These are phyloP conservation scores for Aureobasidium sp. DNA, from an alignment of 2,329 filamentous ascomycete genomes.

Conservation along the genomic window DNA sequence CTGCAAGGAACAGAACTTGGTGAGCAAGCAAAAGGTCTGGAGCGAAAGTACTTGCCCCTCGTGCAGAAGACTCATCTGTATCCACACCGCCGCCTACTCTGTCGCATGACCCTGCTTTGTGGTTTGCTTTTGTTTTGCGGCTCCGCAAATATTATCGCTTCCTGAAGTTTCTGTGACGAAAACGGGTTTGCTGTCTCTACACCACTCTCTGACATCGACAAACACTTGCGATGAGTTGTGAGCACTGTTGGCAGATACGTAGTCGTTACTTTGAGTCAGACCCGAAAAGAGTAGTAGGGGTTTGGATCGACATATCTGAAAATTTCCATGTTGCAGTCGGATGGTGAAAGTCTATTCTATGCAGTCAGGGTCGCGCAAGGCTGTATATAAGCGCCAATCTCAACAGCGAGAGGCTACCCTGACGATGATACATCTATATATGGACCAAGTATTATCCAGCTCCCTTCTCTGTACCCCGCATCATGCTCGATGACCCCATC, in stretches of 20 bases:
- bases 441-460: neutral
- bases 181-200: neutral
- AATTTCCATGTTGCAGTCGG: neutral
- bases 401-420: neutral
- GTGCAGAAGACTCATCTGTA: neutral
- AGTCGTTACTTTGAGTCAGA: neutral
- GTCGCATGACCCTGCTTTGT: neutral
- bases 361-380: slow-evolving; percentile 2
- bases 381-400: neutral
- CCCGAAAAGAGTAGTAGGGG: too few relatives aligned
- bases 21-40: too few relatives aligned
- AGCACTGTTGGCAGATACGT: neutral
- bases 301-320: neutral
- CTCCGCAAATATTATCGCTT: neutral
- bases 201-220: neutral
- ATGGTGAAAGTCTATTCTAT: neutral
- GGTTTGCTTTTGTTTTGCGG: neutral
- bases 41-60: neutral
- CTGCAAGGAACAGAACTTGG: too few relatives aligned
- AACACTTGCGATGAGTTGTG: neutral
- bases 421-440: neutral
- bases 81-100: neutral
- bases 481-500: neutral
- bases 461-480: neutral
- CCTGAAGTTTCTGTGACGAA: neutral